These are phyloP conservation scores for Boletus sp. DNA, from an alignment of 1,284 basidiomycete genomes.

Conservation along the genomic window DNA sequence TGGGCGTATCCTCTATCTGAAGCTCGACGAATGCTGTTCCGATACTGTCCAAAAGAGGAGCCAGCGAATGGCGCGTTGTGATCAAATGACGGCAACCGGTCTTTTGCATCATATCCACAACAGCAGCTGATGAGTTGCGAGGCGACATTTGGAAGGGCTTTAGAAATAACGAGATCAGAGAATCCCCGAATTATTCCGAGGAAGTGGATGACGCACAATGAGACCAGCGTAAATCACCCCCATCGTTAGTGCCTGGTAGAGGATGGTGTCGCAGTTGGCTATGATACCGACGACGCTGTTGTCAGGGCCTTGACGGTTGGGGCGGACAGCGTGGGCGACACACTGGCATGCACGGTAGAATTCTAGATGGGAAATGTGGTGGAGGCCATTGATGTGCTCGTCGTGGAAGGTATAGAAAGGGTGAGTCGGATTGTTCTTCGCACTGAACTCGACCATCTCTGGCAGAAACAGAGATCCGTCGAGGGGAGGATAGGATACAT, in stretches of 20 bases:
- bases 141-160: slow-evolving; percentile 38
- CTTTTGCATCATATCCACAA: slow-evolving; percentile 34
- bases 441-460: slow-evolving; percentile 28
- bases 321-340: slow-evolving; percentile 29
- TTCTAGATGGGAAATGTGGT: slow-evolving; percentile 28
- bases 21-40: background rate
- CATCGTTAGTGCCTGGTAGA: slow-evolving; percentile 32
- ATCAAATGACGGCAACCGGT: slow-evolving; percentile 33
- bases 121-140: slow-evolving; percentile 36
- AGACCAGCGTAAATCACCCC: slow-evolving; percentile 34
- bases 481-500: slow-evolving; percentile 17
- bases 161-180: background rate
- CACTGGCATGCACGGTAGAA: slow-evolving; percentile 34
- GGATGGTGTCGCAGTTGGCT: slow-evolving; percentile 30
- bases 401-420: slow-evolving; percentile 25
- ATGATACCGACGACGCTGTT: slow-evolving; percentile 30
- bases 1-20: background rate
- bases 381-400: slow-evolving; percentile 4
- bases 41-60: slow-evolving; percentile 22
- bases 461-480: slow-evolving; percentile 24
- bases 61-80: slow-evolving; percentile 28
- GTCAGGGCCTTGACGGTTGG: slow-evolving; percentile 14
- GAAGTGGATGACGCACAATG: slow-evolving; percentile 25
- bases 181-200: background rate
- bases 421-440: slow-evolving; percentile 12